Evolutionary conservation across 257 asterid species (phyloP), one percentile per base, ranked within the genome.

Genomic region (Ballota nigra): DNA sequence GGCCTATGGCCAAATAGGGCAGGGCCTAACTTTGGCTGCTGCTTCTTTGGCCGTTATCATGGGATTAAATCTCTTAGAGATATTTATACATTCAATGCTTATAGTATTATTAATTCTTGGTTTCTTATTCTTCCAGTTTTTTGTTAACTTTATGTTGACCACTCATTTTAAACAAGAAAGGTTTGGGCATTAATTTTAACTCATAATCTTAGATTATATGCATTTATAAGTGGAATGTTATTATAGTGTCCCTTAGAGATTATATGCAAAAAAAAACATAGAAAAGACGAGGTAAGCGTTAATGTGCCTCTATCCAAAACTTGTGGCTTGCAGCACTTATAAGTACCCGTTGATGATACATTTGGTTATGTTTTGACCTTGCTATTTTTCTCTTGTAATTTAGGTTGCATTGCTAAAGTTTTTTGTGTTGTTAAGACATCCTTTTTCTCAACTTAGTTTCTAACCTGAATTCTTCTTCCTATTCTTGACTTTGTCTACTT

Each of bases 1-100:
- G 85, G 97, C 98, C 34, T 93, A 91, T 75, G 98, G 97, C 75
- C 98, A 93, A 79, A 77, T 93, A 41, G 97, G 98, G 53, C 97
- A 89, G 77, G 98, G 98, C 55, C 77, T 93, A 56, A 97, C 98
- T 6, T 22, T 91, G 69, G 98, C 89, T 77, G 97, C 98, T 75
- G 91, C 98, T n/a, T 62, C 78, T 77, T 74, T 91, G 71, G 97
- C 97, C 62, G 81, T 89, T 75, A 65, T 86, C 66, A 93, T 93
- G 98, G 98, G 98, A 47, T 83, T 90, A 70, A 93, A 91, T 87
- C 92, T 93, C 68, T 84, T 93, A 77, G 88, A 93, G 97, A 96
- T 91, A 75, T 60, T 69, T 15, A 33, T 52, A 18, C 67, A 40
- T 24, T 62, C 15, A 41, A 40, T 63, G 36, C 36, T 19, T 20